These are phyloP conservation scores for Abelmoschus esculentus DNA, from an alignment of 345 rosid genomes.

Conservation along the genomic window DNA sequence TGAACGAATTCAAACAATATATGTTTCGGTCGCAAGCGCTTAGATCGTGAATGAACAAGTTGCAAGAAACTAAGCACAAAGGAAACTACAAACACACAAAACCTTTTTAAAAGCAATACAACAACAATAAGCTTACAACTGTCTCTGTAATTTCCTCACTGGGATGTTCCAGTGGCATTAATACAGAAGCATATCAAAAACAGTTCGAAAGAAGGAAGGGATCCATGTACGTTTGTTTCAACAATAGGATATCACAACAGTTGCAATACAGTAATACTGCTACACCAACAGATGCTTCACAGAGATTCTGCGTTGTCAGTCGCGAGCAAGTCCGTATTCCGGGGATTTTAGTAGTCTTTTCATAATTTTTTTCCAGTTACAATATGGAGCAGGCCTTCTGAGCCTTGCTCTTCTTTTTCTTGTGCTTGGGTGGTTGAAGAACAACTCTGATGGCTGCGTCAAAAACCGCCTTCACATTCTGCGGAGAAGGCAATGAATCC, in stretches of 20 bases:
- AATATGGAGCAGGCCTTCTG: conserved; percentile 83
- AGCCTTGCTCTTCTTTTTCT: conserved; percentile 87
- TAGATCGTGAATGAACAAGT: neutral
- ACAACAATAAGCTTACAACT: neutral
- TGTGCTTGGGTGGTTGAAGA: conserved; percentile 87
- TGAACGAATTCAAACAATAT: too few species aligned
- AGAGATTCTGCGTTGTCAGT: conserved; percentile 20
- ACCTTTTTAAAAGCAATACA: neutral
- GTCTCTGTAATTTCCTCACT: conserved; percentile 17
- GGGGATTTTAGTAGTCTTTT: conserved; percentile 9
- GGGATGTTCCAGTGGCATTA: conserved; percentile 21
- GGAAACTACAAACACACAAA: conserved; percentile 5
- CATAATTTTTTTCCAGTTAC: conserved; percentile 25
- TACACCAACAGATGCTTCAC: conserved; percentile 26
- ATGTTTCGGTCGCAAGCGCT: neutral
- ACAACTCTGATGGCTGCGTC: conserved; percentile 90
- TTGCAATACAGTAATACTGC: conserved; percentile 11
- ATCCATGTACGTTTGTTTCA: neutral
- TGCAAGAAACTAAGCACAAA: neutral
- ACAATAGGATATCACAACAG: conserved; percentile 21
- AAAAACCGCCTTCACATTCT: conserved; percentile 92
- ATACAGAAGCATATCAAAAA: conserved; percentile 12
- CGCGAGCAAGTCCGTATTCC: conserved; percentile 2
- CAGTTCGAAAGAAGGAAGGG: neutral
- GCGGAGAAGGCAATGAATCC: conserved; percentile 17